Percentiles rank a stretch among this genome's conserved stretches.
phyloP scores from a whole-genome alignment of 139 green algal genomes.

The Zygnema circumcarinatum region DNA sequence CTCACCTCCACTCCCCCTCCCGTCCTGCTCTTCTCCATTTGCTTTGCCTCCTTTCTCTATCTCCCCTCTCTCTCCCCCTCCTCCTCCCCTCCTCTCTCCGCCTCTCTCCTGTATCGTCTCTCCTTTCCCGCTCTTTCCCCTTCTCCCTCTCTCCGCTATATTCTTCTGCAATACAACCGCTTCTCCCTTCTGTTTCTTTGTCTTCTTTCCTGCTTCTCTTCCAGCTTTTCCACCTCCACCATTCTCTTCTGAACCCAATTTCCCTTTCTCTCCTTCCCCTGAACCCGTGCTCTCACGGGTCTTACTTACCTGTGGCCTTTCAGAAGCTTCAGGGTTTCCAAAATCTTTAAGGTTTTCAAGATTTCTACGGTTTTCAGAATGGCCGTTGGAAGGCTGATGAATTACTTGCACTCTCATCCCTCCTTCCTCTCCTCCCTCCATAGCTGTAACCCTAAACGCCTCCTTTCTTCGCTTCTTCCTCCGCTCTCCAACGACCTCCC shows the following conservation, averaged over 20 bases:
- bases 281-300: background rate
- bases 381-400: background rate
- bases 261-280: background rate
- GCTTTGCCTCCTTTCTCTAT: background rate
- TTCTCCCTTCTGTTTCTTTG: background rate
- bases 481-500: no score
- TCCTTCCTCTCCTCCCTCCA: no score
- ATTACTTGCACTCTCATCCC: conserved; percentile 74
- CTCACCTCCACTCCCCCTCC: background rate
- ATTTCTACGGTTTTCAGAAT: background rate
- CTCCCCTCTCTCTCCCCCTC: background rate
- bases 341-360: background rate
- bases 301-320: background rate
- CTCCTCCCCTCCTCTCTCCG: background rate
- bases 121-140: background rate
- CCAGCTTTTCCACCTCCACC: background rate
- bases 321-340: no score
- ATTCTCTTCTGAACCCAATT: background rate
- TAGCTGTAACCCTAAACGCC: no score
- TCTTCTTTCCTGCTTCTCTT: background rate
- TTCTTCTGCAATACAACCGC: background rate
- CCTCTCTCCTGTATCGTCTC: background rate
- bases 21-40: background rate
- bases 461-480: no score
- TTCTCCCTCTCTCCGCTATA: background rate